phyloP scores from a whole-genome alignment of 2,329 filamentous ascomycete species.

The Cyclaneusma minus region DNA sequence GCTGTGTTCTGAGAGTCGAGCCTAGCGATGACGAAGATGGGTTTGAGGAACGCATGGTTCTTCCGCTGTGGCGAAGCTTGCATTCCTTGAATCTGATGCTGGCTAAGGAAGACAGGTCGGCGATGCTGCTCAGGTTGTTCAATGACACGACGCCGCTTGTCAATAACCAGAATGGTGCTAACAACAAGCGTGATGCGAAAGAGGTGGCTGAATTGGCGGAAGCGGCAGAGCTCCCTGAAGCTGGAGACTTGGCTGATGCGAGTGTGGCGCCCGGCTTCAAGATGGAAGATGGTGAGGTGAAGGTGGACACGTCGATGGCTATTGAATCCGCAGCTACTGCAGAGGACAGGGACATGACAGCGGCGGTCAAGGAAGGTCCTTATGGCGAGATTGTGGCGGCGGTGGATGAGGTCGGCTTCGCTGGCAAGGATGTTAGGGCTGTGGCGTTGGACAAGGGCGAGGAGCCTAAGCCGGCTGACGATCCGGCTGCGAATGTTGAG shows the following conservation, averaged over 20 bases:
- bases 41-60: constrained; percentile 63
- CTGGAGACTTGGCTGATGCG: constrained; percentile 1
- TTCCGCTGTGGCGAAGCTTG: constrained; percentile 88
- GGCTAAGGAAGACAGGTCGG: constrained; percentile 87
- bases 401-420: constrained; percentile 3
- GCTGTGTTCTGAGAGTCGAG: constrained; percentile 76
- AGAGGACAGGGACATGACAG: constrained; percentile 4
- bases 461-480: too few relatives aligned
- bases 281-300: constrained; percentile 10
- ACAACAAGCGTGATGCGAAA: constrained; percentile 11
- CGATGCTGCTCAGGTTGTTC: constrained; percentile 81
- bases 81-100: constrained; percentile 93
- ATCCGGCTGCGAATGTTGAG: not conserved
- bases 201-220: constrained; percentile 6
- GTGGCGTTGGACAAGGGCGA: constrained; percentile 12
- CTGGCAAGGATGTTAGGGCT: constrained; percentile 10
- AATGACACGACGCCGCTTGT: constrained; percentile 78
- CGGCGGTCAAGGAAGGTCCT: constrained; percentile 11
- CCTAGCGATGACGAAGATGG: constrained; percentile 48
- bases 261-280: constrained; percentile 8
- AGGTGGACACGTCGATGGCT: constrained; percentile 8
- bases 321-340: constrained; percentile 10
- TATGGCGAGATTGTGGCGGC: constrained; percentile 10
- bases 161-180: constrained; percentile 27
- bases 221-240: constrained; percentile 4